Evolutionary conservation across 2,329 filamentous ascomycete species (phyloP).

Genomic region (Xylaria sp.): DNA sequence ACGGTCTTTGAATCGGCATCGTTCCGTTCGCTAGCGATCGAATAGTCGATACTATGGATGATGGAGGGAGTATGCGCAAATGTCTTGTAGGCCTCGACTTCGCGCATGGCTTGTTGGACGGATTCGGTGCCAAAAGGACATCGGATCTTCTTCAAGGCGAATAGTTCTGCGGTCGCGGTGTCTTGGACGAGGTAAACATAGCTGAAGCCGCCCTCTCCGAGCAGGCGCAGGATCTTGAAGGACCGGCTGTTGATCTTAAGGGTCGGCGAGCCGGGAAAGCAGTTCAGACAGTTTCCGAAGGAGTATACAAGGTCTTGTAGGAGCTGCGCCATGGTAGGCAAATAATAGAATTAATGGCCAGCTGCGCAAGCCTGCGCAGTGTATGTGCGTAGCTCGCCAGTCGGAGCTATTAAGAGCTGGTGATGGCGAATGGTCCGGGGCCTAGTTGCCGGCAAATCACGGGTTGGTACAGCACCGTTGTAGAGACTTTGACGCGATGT

Average conservation of each 20-base stretch:
- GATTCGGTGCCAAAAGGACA: constrained; percentile 98
- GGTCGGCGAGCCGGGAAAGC: constrained; percentile 92
- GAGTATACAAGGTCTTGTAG: constrained; percentile 90
- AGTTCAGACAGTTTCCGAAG: constrained; percentile 93
- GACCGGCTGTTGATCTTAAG: constrained; percentile 94
- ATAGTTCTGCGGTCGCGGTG: constrained; percentile 81
- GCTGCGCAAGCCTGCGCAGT: constrained; percentile 25
- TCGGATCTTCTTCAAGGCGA: constrained; percentile 98
- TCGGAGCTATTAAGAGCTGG: constrained; percentile 23
- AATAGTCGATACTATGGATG: constrained; percentile 59
- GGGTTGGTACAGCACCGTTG: not conserved
- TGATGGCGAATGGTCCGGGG: not conserved
- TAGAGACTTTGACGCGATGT: not conserved
- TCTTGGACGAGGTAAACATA: constrained; percentile 99
- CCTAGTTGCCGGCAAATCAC: not conserved
- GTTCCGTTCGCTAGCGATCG: constrained; percentile 64
- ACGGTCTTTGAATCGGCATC: constrained; percentile 85
- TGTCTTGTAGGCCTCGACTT: constrained; percentile 95
- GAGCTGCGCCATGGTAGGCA: constrained; percentile 76
- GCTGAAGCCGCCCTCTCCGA: constrained; percentile 98
- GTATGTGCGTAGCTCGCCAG: not conserved
- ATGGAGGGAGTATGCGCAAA: constrained; percentile 87
- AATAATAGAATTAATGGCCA: constrained; percentile 5
- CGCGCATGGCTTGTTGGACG: constrained; percentile 91
- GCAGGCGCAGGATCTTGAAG: constrained; percentile 93